A percentile compares a stretch with the other conserved stretches of the same genome.
Conservation (phyloP, 106 monocot species). For the Alisma plantagoaquatica region DNA sequence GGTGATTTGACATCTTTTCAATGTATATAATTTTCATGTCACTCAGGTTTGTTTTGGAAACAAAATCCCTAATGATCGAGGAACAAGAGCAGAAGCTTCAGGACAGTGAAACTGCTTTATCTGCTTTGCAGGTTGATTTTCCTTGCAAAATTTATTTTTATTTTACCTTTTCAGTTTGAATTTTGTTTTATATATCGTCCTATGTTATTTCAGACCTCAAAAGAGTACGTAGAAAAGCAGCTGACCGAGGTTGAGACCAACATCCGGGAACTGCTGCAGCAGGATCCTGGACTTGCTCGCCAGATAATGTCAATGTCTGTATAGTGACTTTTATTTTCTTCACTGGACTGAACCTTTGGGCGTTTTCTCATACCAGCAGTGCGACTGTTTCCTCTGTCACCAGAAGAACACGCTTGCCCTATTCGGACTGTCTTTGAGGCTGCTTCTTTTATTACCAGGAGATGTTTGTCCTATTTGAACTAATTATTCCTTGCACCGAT, state of each 20-base stretch:
- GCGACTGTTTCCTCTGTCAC: too few relatives aligned
- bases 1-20: background rate
- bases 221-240: constrained; percentile 75
- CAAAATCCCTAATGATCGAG: constrained; percentile 44
- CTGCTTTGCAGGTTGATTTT: constrained; percentile 49
- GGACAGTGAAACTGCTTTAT: constrained; percentile 67
- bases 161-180: background rate
- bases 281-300: constrained; percentile 70
- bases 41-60: constrained; percentile 74
- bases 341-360: too few relatives aligned
- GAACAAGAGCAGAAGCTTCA: constrained; percentile 79
- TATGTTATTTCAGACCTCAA: constrained; percentile 34
- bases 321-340: too few relatives aligned
- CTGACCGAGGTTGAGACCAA: constrained; percentile 60
- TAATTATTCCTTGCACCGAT: too few relatives aligned
- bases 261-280: constrained; percentile 63
- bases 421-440: too few relatives aligned
- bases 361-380: too few relatives aligned
- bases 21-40: constrained; percentile 6
- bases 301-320: constrained; percentile 80
- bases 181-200: background rate
- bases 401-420: too few relatives aligned
- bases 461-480: too few relatives aligned
- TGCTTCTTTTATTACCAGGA: too few relatives aligned
- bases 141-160: background rate